Evolutionary conservation across 495 filamentous ascomycete species (phyloP).

Genomic region (Penicillium salamii): DNA sequence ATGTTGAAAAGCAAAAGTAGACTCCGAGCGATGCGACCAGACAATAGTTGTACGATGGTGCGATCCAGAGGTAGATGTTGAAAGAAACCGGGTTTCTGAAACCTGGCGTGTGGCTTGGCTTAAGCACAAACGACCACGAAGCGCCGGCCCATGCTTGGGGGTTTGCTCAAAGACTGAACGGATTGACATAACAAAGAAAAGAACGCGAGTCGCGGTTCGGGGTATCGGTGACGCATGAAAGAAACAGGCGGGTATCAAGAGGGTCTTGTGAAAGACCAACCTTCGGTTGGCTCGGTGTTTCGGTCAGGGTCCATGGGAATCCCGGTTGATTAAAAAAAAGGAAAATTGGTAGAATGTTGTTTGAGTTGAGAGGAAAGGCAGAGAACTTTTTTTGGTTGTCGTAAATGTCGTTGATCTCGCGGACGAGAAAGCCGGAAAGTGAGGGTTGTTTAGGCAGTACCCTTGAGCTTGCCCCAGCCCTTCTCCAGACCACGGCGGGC

Average conservation of each 20-base stretch:
- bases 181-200: background rate
- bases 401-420: slow-evolving; percentile 22
- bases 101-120: slow-evolving; percentile 11
- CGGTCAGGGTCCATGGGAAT: slow-evolving; percentile 1
- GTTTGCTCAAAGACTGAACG: background rate
- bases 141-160: slow-evolving; percentile 10
- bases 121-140: background rate
- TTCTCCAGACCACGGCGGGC: slow-evolving; percentile 42
- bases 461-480: slow-evolving; percentile 45
- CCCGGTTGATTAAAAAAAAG: slow-evolving; percentile 16
- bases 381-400: slow-evolving; percentile 31
- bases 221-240: slow-evolving; percentile 4
- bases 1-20: slow-evolving; percentile 11
- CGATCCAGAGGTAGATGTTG: slow-evolving; percentile 5
- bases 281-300: background rate
- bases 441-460: slow-evolving; percentile 29
- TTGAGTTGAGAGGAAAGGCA: slow-evolving; percentile 8
- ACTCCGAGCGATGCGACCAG: slow-evolving; percentile 23
- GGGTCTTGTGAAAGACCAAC: background rate
- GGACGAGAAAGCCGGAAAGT: background rate
- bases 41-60: slow-evolving; percentile 13
- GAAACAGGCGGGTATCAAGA: slow-evolving; percentile 4
- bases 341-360: slow-evolving; percentile 3
- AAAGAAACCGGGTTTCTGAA: slow-evolving; percentile 10
- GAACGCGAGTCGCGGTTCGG: background rate